phyloP scores from a whole-genome alignment of 805 yeast genomes.

The Cyberlindnera meyerae region DNA sequence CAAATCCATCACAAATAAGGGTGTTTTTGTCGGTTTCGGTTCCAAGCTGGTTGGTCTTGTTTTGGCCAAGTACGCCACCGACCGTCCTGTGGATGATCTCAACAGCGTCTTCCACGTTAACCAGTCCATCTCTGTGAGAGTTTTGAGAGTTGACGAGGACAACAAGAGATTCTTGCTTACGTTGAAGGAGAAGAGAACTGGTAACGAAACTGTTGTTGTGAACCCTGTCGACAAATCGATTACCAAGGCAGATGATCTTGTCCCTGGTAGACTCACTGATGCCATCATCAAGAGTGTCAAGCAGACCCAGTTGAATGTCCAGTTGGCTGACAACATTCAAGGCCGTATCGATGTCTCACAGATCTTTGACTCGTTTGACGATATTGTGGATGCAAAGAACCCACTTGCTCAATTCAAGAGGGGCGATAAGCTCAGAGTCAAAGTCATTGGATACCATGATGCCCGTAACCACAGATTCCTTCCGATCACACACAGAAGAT shows the following conservation, averaged over 20 bases:
- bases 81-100: slow-evolving; percentile 48
- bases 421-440: slow-evolving; percentile 56
- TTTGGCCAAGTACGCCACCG: slow-evolving; percentile 64
- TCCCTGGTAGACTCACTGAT: slow-evolving; percentile 56
- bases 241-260: slow-evolving; percentile 44
- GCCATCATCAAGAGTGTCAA: slow-evolving; percentile 60
- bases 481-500: slow-evolving; percentile 56
- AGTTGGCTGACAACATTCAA: slow-evolving; percentile 68
- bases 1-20: slow-evolving; percentile 70
- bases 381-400: slow-evolving; percentile 49
- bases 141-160: slow-evolving; percentile 62
- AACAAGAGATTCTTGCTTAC: slow-evolving; percentile 69
- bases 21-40: slow-evolving; percentile 80
- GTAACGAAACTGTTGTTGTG: slow-evolving; percentile 26
- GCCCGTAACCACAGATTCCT: slow-evolving; percentile 60
- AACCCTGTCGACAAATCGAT: slow-evolving; percentile 60
- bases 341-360: slow-evolving; percentile 80
- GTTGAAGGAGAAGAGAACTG: slow-evolving; percentile 36
- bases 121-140: slow-evolving; percentile 69
- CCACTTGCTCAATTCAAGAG: slow-evolving; percentile 57
- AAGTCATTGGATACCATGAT: slow-evolving; percentile 75
- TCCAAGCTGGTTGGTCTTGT: slow-evolving; percentile 79
- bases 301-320: slow-evolving; percentile 68
- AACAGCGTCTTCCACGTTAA: slow-evolving; percentile 49
- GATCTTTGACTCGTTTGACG: slow-evolving; percentile 47